Conservation (phyloP, 306 rosid species). For the Myrica gale region DNA sequence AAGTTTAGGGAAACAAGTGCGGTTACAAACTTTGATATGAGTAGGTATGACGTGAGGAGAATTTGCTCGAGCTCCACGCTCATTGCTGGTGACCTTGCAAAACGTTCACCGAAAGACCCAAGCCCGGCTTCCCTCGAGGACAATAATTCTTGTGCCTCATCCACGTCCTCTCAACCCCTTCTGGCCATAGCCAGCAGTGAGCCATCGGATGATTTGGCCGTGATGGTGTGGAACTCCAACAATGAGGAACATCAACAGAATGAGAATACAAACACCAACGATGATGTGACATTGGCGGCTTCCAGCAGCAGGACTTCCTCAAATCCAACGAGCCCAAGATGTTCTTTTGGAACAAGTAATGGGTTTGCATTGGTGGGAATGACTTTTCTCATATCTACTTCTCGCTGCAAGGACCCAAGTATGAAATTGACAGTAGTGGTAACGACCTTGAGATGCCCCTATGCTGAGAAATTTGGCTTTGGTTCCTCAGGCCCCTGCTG, state of each 20-base stretch:
- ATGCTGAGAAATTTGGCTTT: slow-evolving; percentile 53
- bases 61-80: slow-evolving; percentile 97
- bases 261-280: slow-evolving; percentile 35
- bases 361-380: slow-evolving; percentile 50
- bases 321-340: slow-evolving; percentile 45
- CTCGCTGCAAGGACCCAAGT: slow-evolving; percentile 52
- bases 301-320: slow-evolving; percentile 33
- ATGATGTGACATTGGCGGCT: slow-evolving; percentile 13
- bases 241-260: slow-evolving; percentile 23
- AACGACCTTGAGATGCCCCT: slow-evolving; percentile 35
- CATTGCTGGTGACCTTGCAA: slow-evolving; percentile 78
- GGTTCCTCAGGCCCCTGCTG: slow-evolving; percentile 66
- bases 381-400: slow-evolving; percentile 66
- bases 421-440: slow-evolving; percentile 54
- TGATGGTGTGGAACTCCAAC: slow-evolving; percentile 66
- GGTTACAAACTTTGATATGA: slow-evolving; percentile 90
- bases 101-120: slow-evolving; percentile 55
- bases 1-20: slow-evolving; percentile 96
- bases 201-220: slow-evolving; percentile 54
- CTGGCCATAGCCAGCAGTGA: slow-evolving; percentile 45
- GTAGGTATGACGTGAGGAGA: slow-evolving; percentile 92
- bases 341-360: slow-evolving; percentile 31
- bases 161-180: slow-evolving; percentile 50
- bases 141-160: slow-evolving; percentile 41
- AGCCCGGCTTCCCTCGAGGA: slow-evolving; percentile 28